Evolutionary conservation across 208 protist species (phyloP).

Genomic region (Phytomonas sp.): DNA sequence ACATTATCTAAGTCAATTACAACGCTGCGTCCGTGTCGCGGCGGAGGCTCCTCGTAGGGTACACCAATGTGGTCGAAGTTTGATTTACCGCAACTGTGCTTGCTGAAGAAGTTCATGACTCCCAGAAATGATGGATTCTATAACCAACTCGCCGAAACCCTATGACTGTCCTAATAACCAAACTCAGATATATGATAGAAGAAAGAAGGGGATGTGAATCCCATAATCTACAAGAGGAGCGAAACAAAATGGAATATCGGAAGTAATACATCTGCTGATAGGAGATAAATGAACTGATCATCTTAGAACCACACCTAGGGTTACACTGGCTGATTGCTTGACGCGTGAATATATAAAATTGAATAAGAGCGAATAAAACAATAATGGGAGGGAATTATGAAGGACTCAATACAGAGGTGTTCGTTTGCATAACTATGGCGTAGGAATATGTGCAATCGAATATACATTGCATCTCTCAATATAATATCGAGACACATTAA

Average conservation of each 20-base stretch:
- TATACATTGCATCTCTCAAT: background rate
- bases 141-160: background rate
- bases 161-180: background rate
- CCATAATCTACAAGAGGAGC: background rate
- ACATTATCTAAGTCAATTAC: background rate
- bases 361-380: background rate
- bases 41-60: background rate
- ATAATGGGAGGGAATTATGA: background rate
- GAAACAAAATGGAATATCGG: background rate
- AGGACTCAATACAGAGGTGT: background rate
- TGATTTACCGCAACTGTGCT: background rate
- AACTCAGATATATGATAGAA: background rate
- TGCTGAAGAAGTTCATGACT: background rate
- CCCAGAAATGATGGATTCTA: background rate
- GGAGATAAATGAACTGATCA: background rate
- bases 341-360: background rate
- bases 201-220: background rate
- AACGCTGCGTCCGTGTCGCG: background rate
- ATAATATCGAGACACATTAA: background rate
- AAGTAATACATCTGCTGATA: background rate
- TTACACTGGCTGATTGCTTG: background rate
- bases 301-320: background rate
- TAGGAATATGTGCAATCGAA: background rate
- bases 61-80: background rate
- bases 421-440: background rate